Evolutionary conservation across 1,284 basidiomycete species (phyloP), one percentile per base, ranked within the genome.

Genomic region (Apiotrichum veenhuisii): DNA sequence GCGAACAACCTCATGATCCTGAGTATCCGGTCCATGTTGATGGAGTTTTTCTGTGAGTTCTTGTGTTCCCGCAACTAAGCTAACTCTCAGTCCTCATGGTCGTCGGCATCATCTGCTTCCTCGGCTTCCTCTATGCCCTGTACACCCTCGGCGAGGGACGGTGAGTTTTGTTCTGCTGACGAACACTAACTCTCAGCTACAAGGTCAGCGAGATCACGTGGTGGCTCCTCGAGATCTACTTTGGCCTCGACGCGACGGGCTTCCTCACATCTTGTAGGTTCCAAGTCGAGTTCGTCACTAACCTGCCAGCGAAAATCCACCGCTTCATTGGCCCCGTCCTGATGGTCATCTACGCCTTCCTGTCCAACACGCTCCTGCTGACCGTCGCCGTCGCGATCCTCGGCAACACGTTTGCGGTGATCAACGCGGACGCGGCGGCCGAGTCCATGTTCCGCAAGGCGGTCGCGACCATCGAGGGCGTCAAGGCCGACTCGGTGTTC

Each of bases 371-470:
- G 0, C 78, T 74, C 18, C 63, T 77, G 54, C 63, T 76, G 49
- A 75, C 67, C 30, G 69, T 79, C 46, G 65, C 73, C 46, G 65
- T 79, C 86, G 91, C 79, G 8, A 93, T 96, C 47, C 80, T 97
- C 22, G 91, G 91, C 10, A 89, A 96, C 72, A 97, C 93, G 0
- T 97, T 96, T 73, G 85, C 91, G 0, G 89, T 83, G 20, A 91
- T 96, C 67, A 93, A 87, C 61, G 87, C 90, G 64, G 93, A 96
- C 76, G 93, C 93, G 20, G 85, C 84, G 14, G 91, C 92, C 7
- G 93, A 96, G 88, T 89, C 88, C 5, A 91, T 95, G 89, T 96
- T 93, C 73, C 83, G 93, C 50, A 87, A 87, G 71, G 91, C 92
- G 0, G 91, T 94, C 0, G 86, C 84, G 12, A 93, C 91, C 0